Conservation (phyloP, 169 alveolate genomes). For the Hepatocystis sp. region DNA sequence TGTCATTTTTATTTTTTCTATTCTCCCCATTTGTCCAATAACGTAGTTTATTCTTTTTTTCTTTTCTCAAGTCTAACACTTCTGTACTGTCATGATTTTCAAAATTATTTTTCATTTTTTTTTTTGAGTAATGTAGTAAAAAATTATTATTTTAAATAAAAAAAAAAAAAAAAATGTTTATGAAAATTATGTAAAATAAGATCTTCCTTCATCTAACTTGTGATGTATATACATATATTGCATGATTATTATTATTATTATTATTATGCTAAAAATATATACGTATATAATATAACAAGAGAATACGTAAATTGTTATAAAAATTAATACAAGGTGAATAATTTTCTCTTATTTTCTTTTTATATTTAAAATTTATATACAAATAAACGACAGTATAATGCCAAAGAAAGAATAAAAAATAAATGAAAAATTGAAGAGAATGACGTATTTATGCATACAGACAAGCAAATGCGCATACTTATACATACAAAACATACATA, state of each 20-base stretch:
- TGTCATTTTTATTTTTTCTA: constrained; percentile 11
- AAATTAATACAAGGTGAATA: not conserved
- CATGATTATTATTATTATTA: not conserved
- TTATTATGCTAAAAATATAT: not conserved
- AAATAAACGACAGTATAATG: constrained; percentile 14
- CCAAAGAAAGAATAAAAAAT: not conserved
- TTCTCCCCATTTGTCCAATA: constrained; percentile 18
- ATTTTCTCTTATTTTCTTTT: not conserved
- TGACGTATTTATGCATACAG: too few relatives aligned
- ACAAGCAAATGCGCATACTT: too few relatives aligned
- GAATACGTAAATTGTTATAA: constrained; percentile 1
- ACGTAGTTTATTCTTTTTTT: constrained; percentile 13
- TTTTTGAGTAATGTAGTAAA: too few relatives aligned
- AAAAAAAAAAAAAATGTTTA: too few relatives aligned
- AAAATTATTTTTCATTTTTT: constrained; percentile 38
- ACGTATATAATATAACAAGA: not conserved
- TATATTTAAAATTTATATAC: constrained; percentile 6
- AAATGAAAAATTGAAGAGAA: too few relatives aligned
- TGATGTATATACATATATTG: too few relatives aligned
- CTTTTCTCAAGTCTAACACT: constrained; percentile 11
- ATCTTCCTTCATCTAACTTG: too few relatives aligned
- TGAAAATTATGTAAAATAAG: too few relatives aligned
- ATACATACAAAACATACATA: too few relatives aligned
- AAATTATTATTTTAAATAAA: too few relatives aligned
- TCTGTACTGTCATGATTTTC: constrained; percentile 25